Conservation (phyloP, 2,329 filamentous ascomycete species). For the Cercospora canescens region DNA sequence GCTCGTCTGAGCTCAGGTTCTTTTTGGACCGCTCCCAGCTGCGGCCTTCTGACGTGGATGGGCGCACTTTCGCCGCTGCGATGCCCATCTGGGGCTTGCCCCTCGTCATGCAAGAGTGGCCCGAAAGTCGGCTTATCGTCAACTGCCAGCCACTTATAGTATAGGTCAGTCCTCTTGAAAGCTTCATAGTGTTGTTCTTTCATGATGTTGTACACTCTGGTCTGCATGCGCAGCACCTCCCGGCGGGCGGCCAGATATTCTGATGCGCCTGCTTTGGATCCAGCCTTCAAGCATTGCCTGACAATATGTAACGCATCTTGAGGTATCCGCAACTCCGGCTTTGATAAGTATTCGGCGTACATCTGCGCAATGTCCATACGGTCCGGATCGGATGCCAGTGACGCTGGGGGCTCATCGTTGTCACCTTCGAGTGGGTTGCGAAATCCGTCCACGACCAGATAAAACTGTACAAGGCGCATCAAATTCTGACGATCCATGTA, state of each 20-base stretch:
- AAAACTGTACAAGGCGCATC: constrained; percentile 93
- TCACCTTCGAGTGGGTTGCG: constrained; percentile 90
- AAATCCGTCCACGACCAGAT: constrained; percentile 96
- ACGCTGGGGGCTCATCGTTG: constrained; percentile 62
- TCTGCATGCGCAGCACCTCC: constrained; percentile 80
- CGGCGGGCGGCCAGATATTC: constrained; percentile 83
- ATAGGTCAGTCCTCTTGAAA: constrained; percentile 91
- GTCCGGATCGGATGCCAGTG: constrained; percentile 68
- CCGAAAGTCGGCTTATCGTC: constrained; percentile 59
- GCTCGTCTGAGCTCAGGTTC: constrained; percentile 57
- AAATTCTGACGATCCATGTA: constrained; percentile 92
- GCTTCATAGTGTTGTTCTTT: constrained; percentile 75
- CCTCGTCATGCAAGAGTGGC: constrained; percentile 22
- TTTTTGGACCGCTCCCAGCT: constrained; percentile 23
- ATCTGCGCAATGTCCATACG: constrained; percentile 87
- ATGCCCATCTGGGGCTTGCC: neutral
- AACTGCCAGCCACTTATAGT: constrained; percentile 92
- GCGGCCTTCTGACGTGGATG: constrained; percentile 25
- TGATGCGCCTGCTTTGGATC: constrained; percentile 70
- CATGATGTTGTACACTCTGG: constrained; percentile 79
- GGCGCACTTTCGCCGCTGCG: constrained; percentile 16
- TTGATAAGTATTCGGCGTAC: constrained; percentile 82
- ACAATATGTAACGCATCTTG: constrained; percentile 69
- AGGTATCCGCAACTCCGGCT: constrained; percentile 76
- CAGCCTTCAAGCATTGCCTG: constrained; percentile 74